Percentiles rank a stretch among this genome's conserved stretches.
These are phyloP conservation scores for Solanum etuberosum DNA, from an alignment of 257 asterid species.

Conservation along the genomic window DNA sequence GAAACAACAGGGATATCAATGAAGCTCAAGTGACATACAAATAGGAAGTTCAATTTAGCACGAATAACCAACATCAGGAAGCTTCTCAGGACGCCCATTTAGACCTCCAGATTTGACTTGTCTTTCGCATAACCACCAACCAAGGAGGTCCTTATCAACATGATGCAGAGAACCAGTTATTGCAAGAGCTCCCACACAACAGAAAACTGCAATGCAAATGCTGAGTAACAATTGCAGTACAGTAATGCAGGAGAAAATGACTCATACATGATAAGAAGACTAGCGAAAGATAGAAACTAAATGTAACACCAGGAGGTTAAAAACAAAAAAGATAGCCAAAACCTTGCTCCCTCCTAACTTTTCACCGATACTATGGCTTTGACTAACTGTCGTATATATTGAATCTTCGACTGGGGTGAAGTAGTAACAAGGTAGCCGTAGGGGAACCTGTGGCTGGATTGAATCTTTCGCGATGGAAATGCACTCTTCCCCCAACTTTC, in stretches of 20 bases:
- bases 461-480: no score
- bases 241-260: neutral
- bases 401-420: no score
- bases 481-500: no score
- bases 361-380: neutral
- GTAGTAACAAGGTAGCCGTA: no score
- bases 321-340: neutral
- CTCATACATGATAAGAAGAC: neutral
- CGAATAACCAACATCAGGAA: conserved; percentile 68
- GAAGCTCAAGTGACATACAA: neutral
- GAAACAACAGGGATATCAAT: neutral
- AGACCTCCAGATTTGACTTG: conserved; percentile 93
- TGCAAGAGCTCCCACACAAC: conserved; percentile 93
- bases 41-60: neutral
- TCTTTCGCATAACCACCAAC: conserved; percentile 97
- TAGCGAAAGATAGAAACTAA: neutral
- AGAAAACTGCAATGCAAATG: conserved; percentile 48
- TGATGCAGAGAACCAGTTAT: conserved; percentile 75
- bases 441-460: no score
- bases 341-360: neutral
- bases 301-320: neutral
- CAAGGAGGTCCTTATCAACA: conserved; percentile 91
- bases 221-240: neutral
- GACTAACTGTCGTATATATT: neutral
- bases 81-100: conserved; percentile 98